Evolutionary conservation across 2,329 filamentous ascomycete species (phyloP), one percentile per base, ranked within the genome.

Genomic region (Didymella arachidicola): DNA sequence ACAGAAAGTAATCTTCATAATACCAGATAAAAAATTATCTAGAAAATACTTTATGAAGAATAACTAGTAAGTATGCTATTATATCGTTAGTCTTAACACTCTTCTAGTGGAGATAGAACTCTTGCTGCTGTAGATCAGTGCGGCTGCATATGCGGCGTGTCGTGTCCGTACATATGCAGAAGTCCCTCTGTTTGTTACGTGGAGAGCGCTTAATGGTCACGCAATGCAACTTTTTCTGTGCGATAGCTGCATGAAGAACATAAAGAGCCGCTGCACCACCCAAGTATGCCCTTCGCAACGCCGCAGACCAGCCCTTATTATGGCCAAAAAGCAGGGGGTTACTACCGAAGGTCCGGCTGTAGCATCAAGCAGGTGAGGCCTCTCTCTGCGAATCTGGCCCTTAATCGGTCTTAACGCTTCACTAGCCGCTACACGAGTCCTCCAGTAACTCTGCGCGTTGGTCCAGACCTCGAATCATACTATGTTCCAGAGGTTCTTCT

Each of bases 81-180:
- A 22, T 3, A 22, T 22, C 3, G 3, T 22, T 22, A 22, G 22
- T 22, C 22, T 2, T 22, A 22, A 22, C 3, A 22, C 22, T 22
- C 2, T 22, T 22, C 22, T 22, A 22, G 22, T 22, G 22, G 22
- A 22, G 22, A 22, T 22, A 2, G 3, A 3, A 3, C 22, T 22
- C 22, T 22, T 22, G 22, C 22, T 22, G 22, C 22, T 22, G 22
- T 3, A 22, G 22, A 22, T 2, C 22, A 22, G 22, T 22, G 34
- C 46, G 34, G 36, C 46, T 38, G 34, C 46, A 41, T 41, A 46
- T 30, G 49, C 38, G 25, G 12, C 11, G 49, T 52, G 49, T 52
- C 49, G 49, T 52, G 39, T 52, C 39, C 12, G n/a, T 16, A 36
- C 49, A 30, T 11, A 34, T 52, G 49, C 39, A 44, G 39, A 26